Base-by-base conservation (phyloP, 1,284 basidiomycete species). In the Puccinia novopanici region DNA sequence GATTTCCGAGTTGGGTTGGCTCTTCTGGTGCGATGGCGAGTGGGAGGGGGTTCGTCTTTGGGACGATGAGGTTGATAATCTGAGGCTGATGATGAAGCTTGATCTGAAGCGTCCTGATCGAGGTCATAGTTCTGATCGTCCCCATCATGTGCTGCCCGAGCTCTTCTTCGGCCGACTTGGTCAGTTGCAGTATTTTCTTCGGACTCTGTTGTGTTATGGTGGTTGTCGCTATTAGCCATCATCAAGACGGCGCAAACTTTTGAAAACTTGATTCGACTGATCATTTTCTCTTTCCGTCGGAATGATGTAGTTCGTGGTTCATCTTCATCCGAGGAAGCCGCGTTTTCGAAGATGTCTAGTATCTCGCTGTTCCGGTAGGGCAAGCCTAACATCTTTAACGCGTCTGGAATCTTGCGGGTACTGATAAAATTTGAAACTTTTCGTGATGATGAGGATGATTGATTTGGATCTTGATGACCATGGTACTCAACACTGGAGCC, bases 241-340 rank as follows among this genome's bases (percentile, higher is more conserved):
- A 77, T 77, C 59, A 77, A 77, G 37, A 54, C 75, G 37, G 75
- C 75, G 55, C 75, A 77, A 22, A 77, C 75, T 54, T 67, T 61
- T 17, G 75, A 65, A 48, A 77, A 77, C 42, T 77, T 63, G 12
- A 63, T 24, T 19, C 75, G 59, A 50, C 63, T 61, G 48, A 77
- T 67, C 48, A 50, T 42, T 68, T 55, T 63, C 13, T 54, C 50
- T 65, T 67, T 63, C 15, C 27, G 15, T 55, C 24, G 3, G 37
- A 24, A 24, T 24, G 68, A 52, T 52, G 45, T n/a, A 48, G n/a
- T 45, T 70, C 50, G 34, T 34, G 34, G 45, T 48, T 50, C 45
- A 19, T 68, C 61, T 40, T 77, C 75, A 67, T 65, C 61, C 19
- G 59, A 65, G 37, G 75, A 77, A 22, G 75, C 75, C 37, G 75